Evolutionary conservation across 768 basidiomycete species (phyloP).

Genomic region (Pholiota molesta): DNA sequence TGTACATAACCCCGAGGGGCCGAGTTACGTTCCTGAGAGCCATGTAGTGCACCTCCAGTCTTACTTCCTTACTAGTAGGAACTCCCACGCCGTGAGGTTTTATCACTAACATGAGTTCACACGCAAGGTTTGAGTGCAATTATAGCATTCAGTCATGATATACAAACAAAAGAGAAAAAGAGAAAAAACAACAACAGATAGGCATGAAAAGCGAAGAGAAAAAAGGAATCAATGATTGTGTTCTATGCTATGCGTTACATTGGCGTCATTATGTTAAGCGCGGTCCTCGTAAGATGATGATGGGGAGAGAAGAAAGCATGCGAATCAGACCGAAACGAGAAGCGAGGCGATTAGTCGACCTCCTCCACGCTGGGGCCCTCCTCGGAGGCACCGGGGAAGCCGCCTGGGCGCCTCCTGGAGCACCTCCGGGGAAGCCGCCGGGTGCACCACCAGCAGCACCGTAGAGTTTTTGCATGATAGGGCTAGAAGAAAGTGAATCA

Average conservation of each 20-base stretch:
- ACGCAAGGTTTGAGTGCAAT: neutral
- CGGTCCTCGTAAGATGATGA: conserved; percentile 24
- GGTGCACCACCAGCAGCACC: conserved; percentile 64
- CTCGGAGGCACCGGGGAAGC: conserved; percentile 67
- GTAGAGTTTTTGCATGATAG: conserved; percentile 76
- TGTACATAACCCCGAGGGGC: no score
- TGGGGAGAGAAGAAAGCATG: conserved; percentile 14
- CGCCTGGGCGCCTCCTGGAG: conserved; percentile 64
- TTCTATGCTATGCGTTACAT: conserved; percentile 26
- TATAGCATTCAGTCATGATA: neutral
- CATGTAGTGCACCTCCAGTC: no score
- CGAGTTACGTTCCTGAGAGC: no score
- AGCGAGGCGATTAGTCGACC: conserved; percentile 58
- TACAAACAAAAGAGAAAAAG: conserved; percentile 13
- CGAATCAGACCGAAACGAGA: conserved; percentile 16
- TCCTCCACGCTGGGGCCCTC: conserved; percentile 93
- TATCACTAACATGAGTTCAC: neutral
- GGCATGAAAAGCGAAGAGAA: neutral
- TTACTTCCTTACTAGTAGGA: no score
- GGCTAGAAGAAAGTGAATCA: conserved; percentile 30
- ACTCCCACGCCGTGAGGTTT: no score
- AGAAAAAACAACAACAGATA: conserved; percentile 3
- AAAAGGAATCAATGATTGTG: conserved; percentile 20
- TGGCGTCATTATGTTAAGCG: conserved; percentile 27
- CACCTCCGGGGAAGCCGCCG: conserved; percentile 58